Base-by-base conservation (phyloP, 129 eudicot species). In the Centrapalus pauciflorus region DNA sequence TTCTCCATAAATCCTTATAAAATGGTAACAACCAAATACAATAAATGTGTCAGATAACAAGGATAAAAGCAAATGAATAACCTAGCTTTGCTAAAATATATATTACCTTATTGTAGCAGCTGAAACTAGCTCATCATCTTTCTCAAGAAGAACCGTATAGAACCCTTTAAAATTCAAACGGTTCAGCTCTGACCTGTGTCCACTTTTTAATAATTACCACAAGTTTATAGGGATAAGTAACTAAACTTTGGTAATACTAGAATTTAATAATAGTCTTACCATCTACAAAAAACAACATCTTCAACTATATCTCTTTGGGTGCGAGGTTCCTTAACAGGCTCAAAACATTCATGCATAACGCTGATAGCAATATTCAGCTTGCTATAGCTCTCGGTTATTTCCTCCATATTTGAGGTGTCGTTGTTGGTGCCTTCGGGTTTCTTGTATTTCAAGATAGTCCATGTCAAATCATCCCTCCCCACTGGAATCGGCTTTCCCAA, bases 311-410 rank as follows among this genome's bases (percentile, higher is more conserved):
- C 98, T 56, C 86, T 81, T 69, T 67, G 77, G 61, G 95, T 92
- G 12, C 80, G 71, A 72, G 95, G 89, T 75, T 92, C 96, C 70
- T 79, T 82, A 46, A 93, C 81, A 4, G 98, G 95, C 54, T 88
- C 95, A 70, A 93, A 93, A 75, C 98, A 93, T 66, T 93, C 98
- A 38, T 88, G 96, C 95, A 88, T 88, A 66, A 93, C 92, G 48
- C 69, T 76, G 40, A 93, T 84, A 62, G 96, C 96, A 50, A 93
- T 76, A 76, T 74, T 82, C 14, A 92, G 95, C 80, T 92, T 92
- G 79, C 87, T 76, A 65, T 81, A 85, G 54, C 35, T 75, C 64
- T 87, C 94, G 9, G 85, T 45, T 30, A 82, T 20, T 40, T 73
- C 74, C 61, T 74, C 84, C 48, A 43, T 37, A 69, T 51, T 40